Conservation (phyloP, 2,329 filamentous ascomycete species). For the Cordyceps cateniannulata region DNA sequence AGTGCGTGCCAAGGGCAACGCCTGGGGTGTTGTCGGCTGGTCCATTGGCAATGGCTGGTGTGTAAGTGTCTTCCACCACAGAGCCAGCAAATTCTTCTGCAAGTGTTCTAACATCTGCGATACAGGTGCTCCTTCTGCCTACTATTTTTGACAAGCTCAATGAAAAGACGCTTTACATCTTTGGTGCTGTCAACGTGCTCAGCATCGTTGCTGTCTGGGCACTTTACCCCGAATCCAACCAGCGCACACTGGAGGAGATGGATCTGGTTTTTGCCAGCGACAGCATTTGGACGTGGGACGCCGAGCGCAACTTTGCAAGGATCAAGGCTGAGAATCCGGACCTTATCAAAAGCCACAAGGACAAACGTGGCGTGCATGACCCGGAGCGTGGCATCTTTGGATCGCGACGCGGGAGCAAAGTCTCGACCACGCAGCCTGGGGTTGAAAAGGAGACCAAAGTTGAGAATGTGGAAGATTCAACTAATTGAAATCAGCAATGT, state of each 20-base stretch:
- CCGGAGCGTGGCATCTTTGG: slow-evolving; percentile 17
- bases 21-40: slow-evolving; percentile 72
- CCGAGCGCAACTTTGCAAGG: slow-evolving; percentile 56
- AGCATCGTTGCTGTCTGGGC: slow-evolving; percentile 66
- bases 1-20: slow-evolving; percentile 66
- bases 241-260: slow-evolving; percentile 70
- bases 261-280: slow-evolving; percentile 64
- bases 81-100: not conserved
- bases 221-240: slow-evolving; percentile 67
- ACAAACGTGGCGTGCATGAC: slow-evolving; percentile 14
- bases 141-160: slow-evolving; percentile 58
- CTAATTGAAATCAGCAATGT: not conserved
- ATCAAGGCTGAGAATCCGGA: slow-evolving; percentile 56
- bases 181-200: slow-evolving; percentile 59
- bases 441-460: not conserved
- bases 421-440: not conserved
- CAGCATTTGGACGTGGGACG: slow-evolving; percentile 65
- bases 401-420: slow-evolving; percentile 8
- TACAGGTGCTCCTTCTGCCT: slow-evolving; percentile 41
- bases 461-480: slow-evolving; percentile 1
- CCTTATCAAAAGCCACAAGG: slow-evolving; percentile 18
- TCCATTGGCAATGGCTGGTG: slow-evolving; percentile 65
- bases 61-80: slow-evolving; percentile 15
- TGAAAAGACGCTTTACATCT: slow-evolving; percentile 69
- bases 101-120: not conserved